Conservation (phyloP, 2,329 filamentous ascomycete species). For the Curvularia verruculosa region DNA sequence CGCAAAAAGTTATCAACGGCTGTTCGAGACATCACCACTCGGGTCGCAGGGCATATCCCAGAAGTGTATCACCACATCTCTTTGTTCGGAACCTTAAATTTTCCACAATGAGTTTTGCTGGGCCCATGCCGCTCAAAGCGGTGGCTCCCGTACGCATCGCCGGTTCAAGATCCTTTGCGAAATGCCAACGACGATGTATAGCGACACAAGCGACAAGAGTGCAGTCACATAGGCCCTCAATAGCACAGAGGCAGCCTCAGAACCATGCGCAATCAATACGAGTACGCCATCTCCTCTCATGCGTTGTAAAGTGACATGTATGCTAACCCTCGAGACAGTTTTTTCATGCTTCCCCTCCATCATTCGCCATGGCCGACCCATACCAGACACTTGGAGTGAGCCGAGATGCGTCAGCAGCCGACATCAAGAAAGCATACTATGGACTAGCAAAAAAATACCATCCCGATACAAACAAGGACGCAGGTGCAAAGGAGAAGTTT, state of each 20-base stretch:
- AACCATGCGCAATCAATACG: constrained; percentile 38
- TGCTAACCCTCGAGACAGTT: constrained; percentile 33
- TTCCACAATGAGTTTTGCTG: constrained; percentile 44
- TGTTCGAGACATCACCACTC: constrained; percentile 5
- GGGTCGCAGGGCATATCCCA: constrained; percentile 8
- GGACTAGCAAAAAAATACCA: constrained; percentile 97
- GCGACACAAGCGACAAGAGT: constrained; percentile 33
- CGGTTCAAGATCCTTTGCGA: constrained; percentile 30
- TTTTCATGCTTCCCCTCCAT: constrained; percentile 58
- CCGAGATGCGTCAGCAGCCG: constrained; percentile 78
- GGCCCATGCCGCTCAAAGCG: constrained; percentile 43
- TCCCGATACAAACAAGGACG: constrained; percentile 96
- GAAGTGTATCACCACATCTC: constrained; percentile 23
- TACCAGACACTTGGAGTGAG: constrained; percentile 85
- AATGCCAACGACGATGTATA: constrained; percentile 41
- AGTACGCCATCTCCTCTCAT: constrained; percentile 28
- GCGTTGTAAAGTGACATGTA: neutral
- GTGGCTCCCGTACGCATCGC: constrained; percentile 42
- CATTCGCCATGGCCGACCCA: constrained; percentile 74
- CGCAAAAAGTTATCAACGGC: constrained; percentile 25
- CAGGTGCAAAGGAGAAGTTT: constrained; percentile 92
- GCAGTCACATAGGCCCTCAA: constrained; percentile 35
- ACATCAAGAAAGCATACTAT: constrained; percentile 99
- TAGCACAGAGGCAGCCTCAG: constrained; percentile 26
- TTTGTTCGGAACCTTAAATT: constrained; percentile 6